These are phyloP conservation scores for Phytophthora meadii DNA, from an alignment of 352 stramenopile species.

Conservation along the genomic window DNA sequence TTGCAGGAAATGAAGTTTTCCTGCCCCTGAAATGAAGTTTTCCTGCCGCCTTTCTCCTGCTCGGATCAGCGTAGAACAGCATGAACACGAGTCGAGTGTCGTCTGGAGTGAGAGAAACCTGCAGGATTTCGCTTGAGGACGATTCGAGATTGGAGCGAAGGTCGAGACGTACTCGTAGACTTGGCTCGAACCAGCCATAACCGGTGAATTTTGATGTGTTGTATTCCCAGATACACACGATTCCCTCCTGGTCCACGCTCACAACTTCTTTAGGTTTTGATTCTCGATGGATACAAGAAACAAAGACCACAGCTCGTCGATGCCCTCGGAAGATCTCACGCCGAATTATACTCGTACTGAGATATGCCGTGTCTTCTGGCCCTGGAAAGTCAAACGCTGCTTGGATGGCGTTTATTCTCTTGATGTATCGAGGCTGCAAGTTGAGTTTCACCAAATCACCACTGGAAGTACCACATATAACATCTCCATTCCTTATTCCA, in stretches of 20 bases:
- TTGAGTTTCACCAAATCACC: slow-evolving; percentile 52
- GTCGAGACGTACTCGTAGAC: slow-evolving; percentile 32
- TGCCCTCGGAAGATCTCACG: slow-evolving; percentile 59
- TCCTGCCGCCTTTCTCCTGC: slow-evolving; percentile 28
- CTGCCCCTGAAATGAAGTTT: slow-evolving; percentile 37
- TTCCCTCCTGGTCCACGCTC: slow-evolving; percentile 49
- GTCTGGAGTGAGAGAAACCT: slow-evolving; percentile 46
- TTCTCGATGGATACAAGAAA: slow-evolving; percentile 30
- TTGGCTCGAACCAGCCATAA: slow-evolving; percentile 54
- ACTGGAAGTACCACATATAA: slow-evolving; percentile 38
- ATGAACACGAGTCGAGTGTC: slow-evolving; percentile 49
- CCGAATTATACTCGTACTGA: slow-evolving; percentile 11
- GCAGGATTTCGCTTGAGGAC: slow-evolving; percentile 43
- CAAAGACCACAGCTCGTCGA: slow-evolving; percentile 41
- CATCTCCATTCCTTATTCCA: slow-evolving; percentile 9
- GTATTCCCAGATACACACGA: slow-evolving; percentile 56
- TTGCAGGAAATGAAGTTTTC: slow-evolving; percentile 45
- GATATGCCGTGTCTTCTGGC: slow-evolving; percentile 1
- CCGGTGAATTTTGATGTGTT: slow-evolving; percentile 39
- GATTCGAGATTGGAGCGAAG: slow-evolving; percentile 16
- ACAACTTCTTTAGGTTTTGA: slow-evolving; percentile 30
- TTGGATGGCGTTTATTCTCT: slow-evolving; percentile 9
- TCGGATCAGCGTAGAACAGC: slow-evolving; percentile 39
- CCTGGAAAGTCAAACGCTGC: slow-evolving; percentile 43
- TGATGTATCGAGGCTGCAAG: slow-evolving; percentile 8